Evolutionary conservation across 1,284 basidiomycete species (phyloP), one percentile per base, ranked within the genome.

Genomic region (Puccinia horiana): DNA sequence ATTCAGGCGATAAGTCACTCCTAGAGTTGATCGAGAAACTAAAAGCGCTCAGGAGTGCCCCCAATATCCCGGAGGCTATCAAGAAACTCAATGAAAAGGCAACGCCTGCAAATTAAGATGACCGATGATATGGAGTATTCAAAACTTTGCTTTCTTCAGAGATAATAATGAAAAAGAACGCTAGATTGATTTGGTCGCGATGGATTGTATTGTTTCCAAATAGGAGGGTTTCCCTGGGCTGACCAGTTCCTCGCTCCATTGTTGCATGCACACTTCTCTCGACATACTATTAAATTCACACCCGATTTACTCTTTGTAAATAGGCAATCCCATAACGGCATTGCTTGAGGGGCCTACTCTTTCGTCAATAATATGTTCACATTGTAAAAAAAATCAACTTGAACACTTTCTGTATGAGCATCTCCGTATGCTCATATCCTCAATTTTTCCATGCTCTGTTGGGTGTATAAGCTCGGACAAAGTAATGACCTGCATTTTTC

Each of bases 21-120:
- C 18, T 77, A 35, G 58, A 77, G n/a, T 49, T 77, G 56, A 63
- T 77, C 26, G 56, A 77, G 26, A 77, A 63, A 32, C 63, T 77
- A 14, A 77, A 77, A 44, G 11, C 32, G 49, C 23, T 74, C 0
- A 47, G 72, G 23, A 56, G 56, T 35, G 47, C n/a, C 32, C 0
- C 72, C 49, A 32, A 74, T n/a, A 74, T 74, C 32, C 47, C 72
- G 23, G 47, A 74, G 52, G 72, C 72, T 40, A 52, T 74, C 44
- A 52, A 74, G 72, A 74, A 74, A 14, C 32, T 74, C 23, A 74
- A 74, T 6, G 2, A 70, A 70, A 70, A 70, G 42, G 16, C 42
- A 26, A 16, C 69, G n/a, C 5, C 69, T 47, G 40, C 42, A 26
- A 49, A 16, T 49, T 70, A 35, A n/a, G 16, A 49, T 49, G 40